These are phyloP conservation scores for Eucalyptus viminalis DNA, from an alignment of 345 rosid species.

Conservation along the genomic window DNA sequence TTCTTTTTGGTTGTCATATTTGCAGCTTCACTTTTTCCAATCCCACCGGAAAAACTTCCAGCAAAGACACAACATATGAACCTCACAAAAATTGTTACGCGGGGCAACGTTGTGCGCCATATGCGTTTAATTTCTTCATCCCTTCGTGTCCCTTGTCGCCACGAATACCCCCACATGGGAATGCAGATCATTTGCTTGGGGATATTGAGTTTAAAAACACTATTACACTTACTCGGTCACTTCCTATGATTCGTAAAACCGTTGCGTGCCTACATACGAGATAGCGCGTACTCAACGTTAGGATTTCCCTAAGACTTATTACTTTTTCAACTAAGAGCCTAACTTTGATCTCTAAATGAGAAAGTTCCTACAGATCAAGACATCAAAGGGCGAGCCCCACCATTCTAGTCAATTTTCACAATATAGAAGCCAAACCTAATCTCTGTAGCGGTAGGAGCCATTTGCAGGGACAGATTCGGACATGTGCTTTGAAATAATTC, in stretches of 20 bases:
- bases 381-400: background rate
- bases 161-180: background rate
- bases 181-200: background rate
- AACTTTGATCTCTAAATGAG: background rate
- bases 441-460: background rate
- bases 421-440: background rate
- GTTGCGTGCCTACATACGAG: background rate
- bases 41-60: background rate
- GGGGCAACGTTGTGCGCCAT: background rate
- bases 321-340: background rate
- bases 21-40: background rate
- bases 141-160: background rate
- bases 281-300: background rate
- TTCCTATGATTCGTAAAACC: background rate
- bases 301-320: background rate
- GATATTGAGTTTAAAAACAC: background rate
- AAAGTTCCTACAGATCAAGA: background rate
- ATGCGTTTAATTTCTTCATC: background rate
- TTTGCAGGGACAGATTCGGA: background rate
- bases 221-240: background rate
- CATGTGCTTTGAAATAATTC: background rate
- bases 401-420: background rate
- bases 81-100: background rate
- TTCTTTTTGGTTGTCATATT: background rate
- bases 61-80: background rate